Evolutionary conservation across 2,329 filamentous ascomycete genomes (phyloP), one percentile per base, ranked within the genome.

Genomic region (Davidsoniella australis): DNA sequence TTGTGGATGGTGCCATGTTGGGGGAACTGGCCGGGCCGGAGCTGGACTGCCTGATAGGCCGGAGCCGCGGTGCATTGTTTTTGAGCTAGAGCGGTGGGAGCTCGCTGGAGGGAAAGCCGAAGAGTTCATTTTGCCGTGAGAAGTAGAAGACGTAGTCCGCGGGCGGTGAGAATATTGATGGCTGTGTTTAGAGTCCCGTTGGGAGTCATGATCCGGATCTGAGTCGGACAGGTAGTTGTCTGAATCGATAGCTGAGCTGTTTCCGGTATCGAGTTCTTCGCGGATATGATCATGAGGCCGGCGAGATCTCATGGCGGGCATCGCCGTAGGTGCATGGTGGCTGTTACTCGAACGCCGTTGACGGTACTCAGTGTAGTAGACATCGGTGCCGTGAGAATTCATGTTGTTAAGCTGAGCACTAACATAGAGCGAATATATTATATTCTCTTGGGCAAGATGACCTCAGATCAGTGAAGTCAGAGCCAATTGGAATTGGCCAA

Each of bases 351-450:
- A 14, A 26, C 47, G 47, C 14, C 41, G 36, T 42, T 36, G 47
- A 26, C 23, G 41, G 9, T 29, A 20, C n/a, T 49, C 41, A 44
- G 36, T 36, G 43, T 49, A 37, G 43, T 37, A n/a, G n/a, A n/a
- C 40, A 44, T 49, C 47, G 33, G 33, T 40, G 41, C 41, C 41
- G 37, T 33, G 47, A 26, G 47, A 45, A 41, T 41, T 45, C 47
- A 49, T 49, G 36, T 38, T 49, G 41, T 18, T 38, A 38, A 17
- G 36, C 29, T 2, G 8, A 33, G 29, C 29, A 33, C 8, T 10
- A 33, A 33, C 29, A 33, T 33, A 33, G 12, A 12, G 29, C 29
- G 29, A 9, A 10, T 9, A 33, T 23, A 1, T 23, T 23, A 23
- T 23, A 1, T 33, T 33, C 8, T 33, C 29, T 33, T 33, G 29